phyloP scores from a whole-genome alignment of 164 flowering plant genomes.

The Magnolia sinica region DNA sequence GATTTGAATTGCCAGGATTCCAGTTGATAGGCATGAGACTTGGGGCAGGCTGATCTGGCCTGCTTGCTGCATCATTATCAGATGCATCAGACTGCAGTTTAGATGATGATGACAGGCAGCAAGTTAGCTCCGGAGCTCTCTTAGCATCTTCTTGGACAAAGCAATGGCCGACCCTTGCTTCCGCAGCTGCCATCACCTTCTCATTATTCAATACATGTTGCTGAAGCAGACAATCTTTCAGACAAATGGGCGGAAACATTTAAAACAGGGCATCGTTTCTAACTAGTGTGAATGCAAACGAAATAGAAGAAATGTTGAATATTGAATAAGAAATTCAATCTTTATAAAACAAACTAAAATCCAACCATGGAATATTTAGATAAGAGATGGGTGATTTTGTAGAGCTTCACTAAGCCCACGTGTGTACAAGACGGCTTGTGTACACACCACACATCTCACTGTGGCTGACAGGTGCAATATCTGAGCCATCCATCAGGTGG shows the following conservation, averaged over 20 bases:
- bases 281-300: too few species aligned
- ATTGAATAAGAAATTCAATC: neutral
- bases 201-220: slow-evolving; percentile 8
- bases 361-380: neutral
- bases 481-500: neutral
- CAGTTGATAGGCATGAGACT: too few species aligned
- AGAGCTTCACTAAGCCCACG: neutral
- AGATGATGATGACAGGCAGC: slow-evolving; percentile 50
- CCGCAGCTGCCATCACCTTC: slow-evolving; percentile 80
- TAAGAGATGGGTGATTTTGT: neutral
- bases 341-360: neutral
- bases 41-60: too few species aligned
- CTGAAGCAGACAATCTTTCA: neutral
- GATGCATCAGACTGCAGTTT: slow-evolving; percentile 21
- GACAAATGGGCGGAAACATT: neutral
- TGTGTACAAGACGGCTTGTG: neutral
- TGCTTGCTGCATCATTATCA: too few species aligned
- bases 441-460: neutral
- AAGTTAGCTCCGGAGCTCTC: slow-evolving; percentile 66
- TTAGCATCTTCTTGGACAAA: slow-evolving; percentile 95
- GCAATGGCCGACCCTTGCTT: slow-evolving; percentile 91
- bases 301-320: neutral
- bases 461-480: neutral
- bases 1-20: too few species aligned
- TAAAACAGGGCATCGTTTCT: neutral